A percentile compares a stretch with the other conserved stretches of the same genome.
Evolutionary conservation across 345 rosid species (phyloP).

Genomic region (Rhizophora mangle): DNA sequence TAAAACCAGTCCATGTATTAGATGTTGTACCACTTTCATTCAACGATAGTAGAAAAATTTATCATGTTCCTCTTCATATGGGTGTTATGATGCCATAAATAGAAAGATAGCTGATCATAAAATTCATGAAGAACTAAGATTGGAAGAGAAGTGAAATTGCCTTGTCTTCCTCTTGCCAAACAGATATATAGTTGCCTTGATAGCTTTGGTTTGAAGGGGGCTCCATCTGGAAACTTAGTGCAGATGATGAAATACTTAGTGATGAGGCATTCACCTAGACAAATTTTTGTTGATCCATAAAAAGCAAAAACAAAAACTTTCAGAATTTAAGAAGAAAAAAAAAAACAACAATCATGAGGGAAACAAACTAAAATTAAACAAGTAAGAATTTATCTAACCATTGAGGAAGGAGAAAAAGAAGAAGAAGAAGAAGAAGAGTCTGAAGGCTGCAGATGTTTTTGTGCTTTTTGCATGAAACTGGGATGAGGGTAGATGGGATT

Average conservation of each 20-base stretch:
- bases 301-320: neutral
- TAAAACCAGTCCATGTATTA: neutral
- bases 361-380: neutral
- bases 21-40: neutral
- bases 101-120: neutral
- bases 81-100: too few relatives aligned
- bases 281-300: slow-evolving; percentile 3
- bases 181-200: slow-evolving; percentile 29
- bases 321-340: neutral
- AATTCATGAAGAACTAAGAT: neutral
- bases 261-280: slow-evolving; percentile 45
- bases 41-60: neutral
- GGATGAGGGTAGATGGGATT: slow-evolving; percentile 34
- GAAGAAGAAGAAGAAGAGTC: slow-evolving; percentile 3
- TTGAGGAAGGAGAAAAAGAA: slow-evolving; percentile 20
- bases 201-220: slow-evolving; percentile 79
- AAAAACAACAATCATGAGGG: neutral
- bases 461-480: slow-evolving; percentile 34
- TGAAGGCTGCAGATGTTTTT: slow-evolving; percentile 18
- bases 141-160: slow-evolving; percentile 11
- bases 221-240: slow-evolving; percentile 45
- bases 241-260: slow-evolving; percentile 36
- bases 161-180: slow-evolving; percentile 48
- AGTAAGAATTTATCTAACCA: slow-evolving; percentile 22
- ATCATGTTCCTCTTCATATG: neutral